Percentiles rank a stretch among this genome's conserved stretches.
phyloP scores from a whole-genome alignment of 2,329 filamentous ascomycete species.

The Aspergillus ochraceus region DNA sequence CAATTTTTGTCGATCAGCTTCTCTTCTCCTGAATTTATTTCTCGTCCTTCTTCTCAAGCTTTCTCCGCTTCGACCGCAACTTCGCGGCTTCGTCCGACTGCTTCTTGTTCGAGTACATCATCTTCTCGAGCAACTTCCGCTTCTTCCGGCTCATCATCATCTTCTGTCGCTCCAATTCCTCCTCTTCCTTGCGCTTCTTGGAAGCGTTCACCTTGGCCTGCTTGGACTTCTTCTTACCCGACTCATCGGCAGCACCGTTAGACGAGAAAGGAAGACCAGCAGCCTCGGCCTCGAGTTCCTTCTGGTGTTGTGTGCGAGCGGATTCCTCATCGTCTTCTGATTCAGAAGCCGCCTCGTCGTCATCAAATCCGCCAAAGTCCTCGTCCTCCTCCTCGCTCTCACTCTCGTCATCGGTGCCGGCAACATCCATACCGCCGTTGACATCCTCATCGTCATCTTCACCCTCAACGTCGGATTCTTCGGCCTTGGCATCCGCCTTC shows the following conservation, averaged over 20 bases:
- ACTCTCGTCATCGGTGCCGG: constrained; percentile 45
- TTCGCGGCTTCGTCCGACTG: constrained; percentile 87
- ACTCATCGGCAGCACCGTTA: constrained; percentile 55
- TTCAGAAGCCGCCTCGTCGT: constrained; percentile 47
- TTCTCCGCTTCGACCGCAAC: constrained; percentile 85
- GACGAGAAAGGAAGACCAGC: constrained; percentile 60
- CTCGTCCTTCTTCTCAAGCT: constrained; percentile 65
- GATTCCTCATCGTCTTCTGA: constrained; percentile 62
- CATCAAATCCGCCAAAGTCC: constrained; percentile 53
- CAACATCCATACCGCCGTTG: constrained; percentile 52
- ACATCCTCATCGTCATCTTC: constrained; percentile 46
- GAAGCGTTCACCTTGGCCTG: constrained; percentile 69
- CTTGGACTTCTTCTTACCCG: constrained; percentile 68
- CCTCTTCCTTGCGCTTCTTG: constrained; percentile 67
- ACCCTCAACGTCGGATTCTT: constrained; percentile 47
- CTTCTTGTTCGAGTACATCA: constrained; percentile 93
- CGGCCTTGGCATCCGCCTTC: constrained; percentile 18
- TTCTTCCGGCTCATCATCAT: constrained; percentile 99
- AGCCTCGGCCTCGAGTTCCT: constrained; percentile 89
- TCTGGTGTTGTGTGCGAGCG: constrained; percentile 71
- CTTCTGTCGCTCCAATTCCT: constrained; percentile 89
- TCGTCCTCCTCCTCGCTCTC: constrained; percentile 46
- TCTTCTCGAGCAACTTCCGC: constrained; percentile 95
- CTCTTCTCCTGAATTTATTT: constrained; percentile 24
- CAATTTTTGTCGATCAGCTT: constrained; percentile 25